Conservation (phyloP, 2,329 filamentous ascomycete species). For the Xylariaceae sp. region DNA sequence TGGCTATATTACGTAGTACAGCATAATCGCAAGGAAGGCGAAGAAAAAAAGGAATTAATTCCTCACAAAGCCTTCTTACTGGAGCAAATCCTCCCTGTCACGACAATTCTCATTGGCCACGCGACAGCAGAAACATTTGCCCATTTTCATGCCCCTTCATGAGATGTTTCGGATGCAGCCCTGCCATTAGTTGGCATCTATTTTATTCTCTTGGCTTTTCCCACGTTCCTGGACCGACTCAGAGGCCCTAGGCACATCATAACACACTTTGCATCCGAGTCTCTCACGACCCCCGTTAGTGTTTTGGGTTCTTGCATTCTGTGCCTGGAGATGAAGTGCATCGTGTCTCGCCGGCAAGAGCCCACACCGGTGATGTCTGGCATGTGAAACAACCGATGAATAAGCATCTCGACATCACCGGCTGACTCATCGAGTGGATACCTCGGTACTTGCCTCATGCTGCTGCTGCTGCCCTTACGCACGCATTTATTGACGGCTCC, state of each 20-base stretch:
- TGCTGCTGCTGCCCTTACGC: no score
- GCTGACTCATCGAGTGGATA: neutral
- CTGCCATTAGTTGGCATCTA: conserved; percentile 13
- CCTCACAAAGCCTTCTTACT: neutral
- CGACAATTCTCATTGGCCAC: conserved; percentile 12
- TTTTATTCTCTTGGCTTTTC: conserved; percentile 8
- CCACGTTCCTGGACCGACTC: neutral
- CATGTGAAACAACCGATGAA: neutral
- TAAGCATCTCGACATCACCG: neutral
- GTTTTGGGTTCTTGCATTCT: no score
- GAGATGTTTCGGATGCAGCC: conserved; percentile 11
- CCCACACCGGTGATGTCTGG: neutral
- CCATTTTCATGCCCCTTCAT: neutral
- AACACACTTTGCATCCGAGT: neutral
- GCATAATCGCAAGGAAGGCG: neutral
- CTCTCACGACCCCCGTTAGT: no score
- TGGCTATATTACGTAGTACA: neutral
- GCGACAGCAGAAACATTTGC: neutral
- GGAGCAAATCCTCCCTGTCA: neutral
- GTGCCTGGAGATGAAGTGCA: neutral
- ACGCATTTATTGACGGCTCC: no score
- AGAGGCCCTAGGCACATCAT: neutral
- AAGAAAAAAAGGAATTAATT: no score
- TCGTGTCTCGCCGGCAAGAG: neutral
- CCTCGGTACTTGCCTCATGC: no score